A percentile compares a stretch with the other conserved stretches of the same genome.
Conservation (phyloP, 2,329 filamentous ascomycete species). For the Fusarium dlaminii region DNA sequence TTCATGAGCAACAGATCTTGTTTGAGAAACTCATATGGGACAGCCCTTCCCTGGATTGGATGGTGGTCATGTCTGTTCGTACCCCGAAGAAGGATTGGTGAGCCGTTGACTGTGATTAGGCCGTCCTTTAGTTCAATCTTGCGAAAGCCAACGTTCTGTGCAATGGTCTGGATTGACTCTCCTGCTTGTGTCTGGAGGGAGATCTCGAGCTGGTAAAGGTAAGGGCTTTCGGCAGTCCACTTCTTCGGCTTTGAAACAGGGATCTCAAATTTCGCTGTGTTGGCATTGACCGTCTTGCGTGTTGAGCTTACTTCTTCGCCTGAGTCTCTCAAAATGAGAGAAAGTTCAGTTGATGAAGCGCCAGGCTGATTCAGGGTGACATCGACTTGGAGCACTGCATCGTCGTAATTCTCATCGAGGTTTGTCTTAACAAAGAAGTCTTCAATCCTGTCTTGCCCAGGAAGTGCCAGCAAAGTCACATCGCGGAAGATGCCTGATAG, state of each 20-base stretch:
- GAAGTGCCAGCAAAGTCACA: not conserved
- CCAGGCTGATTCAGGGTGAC: fast-evolving
- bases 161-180: not conserved
- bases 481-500: slow-evolving; percentile 17
- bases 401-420: not conserved
- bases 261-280: fast-evolving
- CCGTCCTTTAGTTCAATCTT: not conserved
- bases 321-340: not conserved
- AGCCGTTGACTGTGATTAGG: not conserved
- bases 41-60: not conserved
- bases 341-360: fast-evolving
- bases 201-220: slow-evolving; percentile 1
- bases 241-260: not conserved
- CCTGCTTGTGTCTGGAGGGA: not conserved
- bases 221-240: slow-evolving; percentile 1
- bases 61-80: slow-evolving; percentile 12
- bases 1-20: slow-evolving; percentile 13
- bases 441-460: not conserved
- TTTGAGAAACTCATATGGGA: slow-evolving; percentile 7
- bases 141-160: slow-evolving; percentile 4
- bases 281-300: fast-evolving
- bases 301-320: not conserved
- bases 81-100: not conserved
- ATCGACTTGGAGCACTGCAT: not conserved
- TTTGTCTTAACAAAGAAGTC: slow-evolving; percentile 9